These are phyloP conservation scores for Emiliania huxleyi DNA, from an alignment of 78 protist species.

Conservation along the genomic window DNA sequence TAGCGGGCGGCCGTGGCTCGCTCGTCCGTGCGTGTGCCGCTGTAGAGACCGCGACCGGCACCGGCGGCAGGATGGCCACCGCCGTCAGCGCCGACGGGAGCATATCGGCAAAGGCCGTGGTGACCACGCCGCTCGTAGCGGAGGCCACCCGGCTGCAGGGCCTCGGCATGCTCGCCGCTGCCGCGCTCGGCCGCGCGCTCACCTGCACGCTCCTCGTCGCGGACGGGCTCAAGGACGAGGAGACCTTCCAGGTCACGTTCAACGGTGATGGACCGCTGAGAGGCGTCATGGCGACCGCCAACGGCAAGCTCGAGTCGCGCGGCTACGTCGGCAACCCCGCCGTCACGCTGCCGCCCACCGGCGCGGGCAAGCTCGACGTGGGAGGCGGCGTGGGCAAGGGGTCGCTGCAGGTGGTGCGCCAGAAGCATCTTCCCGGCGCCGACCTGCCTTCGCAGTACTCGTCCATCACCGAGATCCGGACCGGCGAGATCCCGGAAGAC, in stretches of 20 bases:
- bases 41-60: no score
- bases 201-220: background rate
- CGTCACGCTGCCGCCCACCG: background rate
- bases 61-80: background rate
- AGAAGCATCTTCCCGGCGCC: background rate
- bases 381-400: conserved; percentile 2
- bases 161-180: background rate
- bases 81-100: background rate
- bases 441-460: background rate
- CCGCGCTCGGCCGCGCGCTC: conserved; percentile 24
- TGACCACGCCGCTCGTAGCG: background rate
- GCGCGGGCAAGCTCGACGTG: background rate
- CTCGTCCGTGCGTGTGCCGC: no score
- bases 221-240: background rate
- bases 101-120: background rate
- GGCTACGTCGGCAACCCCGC: conserved; percentile 23
- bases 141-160: background rate
- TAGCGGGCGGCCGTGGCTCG: no score
- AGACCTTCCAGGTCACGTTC: background rate
- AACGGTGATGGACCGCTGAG: conserved; percentile 11
- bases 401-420: background rate
- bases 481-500: conserved; percentile 18
- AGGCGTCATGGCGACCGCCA: conserved; percentile 3
- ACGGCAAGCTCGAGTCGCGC: background rate
- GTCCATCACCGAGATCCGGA: background rate